Base-by-base conservation (phyloP, 306 rosid species). In the Arachis hypogaea region DNA sequence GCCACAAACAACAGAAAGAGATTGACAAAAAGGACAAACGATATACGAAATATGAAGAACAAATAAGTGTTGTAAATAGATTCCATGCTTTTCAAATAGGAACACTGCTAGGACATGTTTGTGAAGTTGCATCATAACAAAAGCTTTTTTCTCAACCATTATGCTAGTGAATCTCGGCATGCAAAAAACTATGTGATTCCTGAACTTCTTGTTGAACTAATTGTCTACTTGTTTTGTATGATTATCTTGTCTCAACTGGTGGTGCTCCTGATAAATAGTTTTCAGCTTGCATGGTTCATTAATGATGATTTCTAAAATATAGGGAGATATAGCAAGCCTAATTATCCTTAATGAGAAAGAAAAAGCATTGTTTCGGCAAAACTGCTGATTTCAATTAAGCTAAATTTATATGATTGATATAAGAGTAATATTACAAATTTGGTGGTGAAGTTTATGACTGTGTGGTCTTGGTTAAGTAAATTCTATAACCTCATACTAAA, bases 271-370 rank as follows among this genome's bases (percentile, higher is more conserved):
- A 38, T 72, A 3, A 46, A 30, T 18, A 63, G 22, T 36, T 63
- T 44, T 42, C 12, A 10, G 42, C 29, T 77, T 69, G 29, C 64
- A 69, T 51, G 49, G 46, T 55, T 41, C 33, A 33, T 60, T 12
- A 14, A 30, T 47, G 28, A 33, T 8, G 9, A 11, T 12, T 11
- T 7, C 9, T 7, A 47, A 44, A 14, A 66, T 6, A 7, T n/a
- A 11, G 30, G 72, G 18, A 44, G n/a, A 9, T 49, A 50, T 49
- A 9, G 11, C 49, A n/a, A 46, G 7, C 14, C 38, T 33, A 49
- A 49, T 11, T 14, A 49, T 49, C 11, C 51, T 8, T 46, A 46
- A 4, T 46, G 51, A 2, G 11, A 46, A 46, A 46, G 9, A 46
- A 9, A 8, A 7, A 7, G 55, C 14, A 49, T 10, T 3, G 6